Base-by-base conservation (phyloP, 495 filamentous ascomycete genomes). In the Jackrogersella multiformis region DNA sequence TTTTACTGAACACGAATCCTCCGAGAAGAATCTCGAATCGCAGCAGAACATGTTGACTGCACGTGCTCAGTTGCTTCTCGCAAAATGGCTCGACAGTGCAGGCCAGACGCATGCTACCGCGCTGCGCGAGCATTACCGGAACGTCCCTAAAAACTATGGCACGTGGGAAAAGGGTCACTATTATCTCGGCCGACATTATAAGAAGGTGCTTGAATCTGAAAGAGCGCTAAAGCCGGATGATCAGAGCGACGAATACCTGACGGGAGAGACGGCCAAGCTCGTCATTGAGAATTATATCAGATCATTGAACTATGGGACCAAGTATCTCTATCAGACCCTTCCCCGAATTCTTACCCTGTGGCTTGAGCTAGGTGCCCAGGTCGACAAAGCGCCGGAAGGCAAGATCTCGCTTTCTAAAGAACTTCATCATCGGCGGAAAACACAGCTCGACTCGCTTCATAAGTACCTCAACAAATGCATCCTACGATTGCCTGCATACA, bases 151-250 rank as follows among this genome's bases (percentile, higher is more conserved):
- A 66, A 80, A 82, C 7, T 81, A 84, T 67, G 70, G 78, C 0
- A 88, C 87, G 63, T 99, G 94, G 93, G 96, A 99, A 70, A 97
- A 97, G 78, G 94, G 91, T 0, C 92, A 97, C 74, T 98, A 97
- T 76, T 96, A 97, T 77, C 84, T 99, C 15, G 95, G 95, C 10
- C 94, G 94, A 58, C 92, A 98, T 77, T 99, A 98, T 82, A 96
- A 97, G 74, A 99, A 97, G 73, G 85, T 98, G 13, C 82, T 97
- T 16, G 94, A 98, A 68, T 90, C 91, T 0, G 92, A 98, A 73
- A 94, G 91, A 73, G 81, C 83, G 7, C 86, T 97, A 41, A 87
- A 89, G 7, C 82, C 86, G 34, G 84, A 86, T 12, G 92, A 85
- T 30, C 86, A 87, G 71, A 81, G 74, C 2, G 81, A 85, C 28